Conservation (phyloP, 345 rosid species). For the Cardamine chenopodiifolia region DNA sequence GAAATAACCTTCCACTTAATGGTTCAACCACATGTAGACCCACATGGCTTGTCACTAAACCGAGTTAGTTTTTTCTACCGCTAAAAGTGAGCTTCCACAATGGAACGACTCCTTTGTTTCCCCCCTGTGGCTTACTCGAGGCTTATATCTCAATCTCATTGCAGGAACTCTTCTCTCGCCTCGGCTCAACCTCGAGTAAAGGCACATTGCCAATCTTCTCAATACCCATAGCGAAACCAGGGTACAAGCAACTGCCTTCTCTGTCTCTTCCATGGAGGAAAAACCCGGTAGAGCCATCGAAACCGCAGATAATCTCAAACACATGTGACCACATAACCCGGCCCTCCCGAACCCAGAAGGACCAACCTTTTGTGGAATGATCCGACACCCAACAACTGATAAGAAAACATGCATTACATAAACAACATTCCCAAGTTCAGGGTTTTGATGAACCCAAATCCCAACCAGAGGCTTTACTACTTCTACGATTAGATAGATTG, state of each 20-base stretch:
- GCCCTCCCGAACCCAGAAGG: slow-evolving; percentile 69
- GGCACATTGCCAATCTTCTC: slow-evolving; percentile 65
- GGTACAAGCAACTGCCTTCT: slow-evolving; percentile 59
- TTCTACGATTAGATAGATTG: slow-evolving; percentile 57
- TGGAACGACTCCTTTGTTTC: background rate
- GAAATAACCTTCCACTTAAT: background rate
- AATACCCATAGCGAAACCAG: slow-evolving; percentile 57
- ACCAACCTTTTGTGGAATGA: slow-evolving; percentile 75
- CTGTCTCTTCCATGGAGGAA: slow-evolving; percentile 72
- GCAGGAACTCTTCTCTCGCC: slow-evolving; percentile 46
- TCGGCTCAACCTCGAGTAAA: slow-evolving; percentile 72
- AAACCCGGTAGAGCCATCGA: slow-evolving; percentile 58
- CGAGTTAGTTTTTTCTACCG: background rate
- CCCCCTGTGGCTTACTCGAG: background rate
- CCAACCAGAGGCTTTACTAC: slow-evolving; percentile 70
- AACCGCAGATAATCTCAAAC: slow-evolving; percentile 61
- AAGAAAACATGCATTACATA: slow-evolving; percentile 82
- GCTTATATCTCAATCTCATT: slow-evolving; percentile 44
- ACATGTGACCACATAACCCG: slow-evolving; percentile 73
- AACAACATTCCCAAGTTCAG: slow-evolving; percentile 84
- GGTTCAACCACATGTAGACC: background rate
- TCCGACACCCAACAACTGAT: slow-evolving; percentile 69
- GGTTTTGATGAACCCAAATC: slow-evolving; percentile 86
- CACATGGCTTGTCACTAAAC: background rate
- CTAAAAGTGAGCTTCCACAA: background rate